A percentile compares a stretch with the other conserved stretches of the same genome.
These are phyloP conservation scores for Pestalotiopsis fici DNA, from an alignment of 2,329 filamentous ascomycete species.

Conservation along the genomic window DNA sequence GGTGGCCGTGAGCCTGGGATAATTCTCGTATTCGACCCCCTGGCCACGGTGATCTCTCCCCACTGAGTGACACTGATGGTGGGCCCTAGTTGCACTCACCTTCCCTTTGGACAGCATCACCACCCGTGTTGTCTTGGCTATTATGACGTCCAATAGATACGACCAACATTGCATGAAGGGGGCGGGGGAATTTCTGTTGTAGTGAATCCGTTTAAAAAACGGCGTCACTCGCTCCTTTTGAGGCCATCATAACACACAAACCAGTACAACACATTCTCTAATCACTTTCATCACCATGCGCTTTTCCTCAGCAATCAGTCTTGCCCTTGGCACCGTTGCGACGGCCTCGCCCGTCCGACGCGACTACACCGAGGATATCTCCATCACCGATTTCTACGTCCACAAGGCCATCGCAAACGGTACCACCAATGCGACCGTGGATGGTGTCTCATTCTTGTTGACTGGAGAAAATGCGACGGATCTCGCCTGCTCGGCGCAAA, in stretches of 20 bases:
- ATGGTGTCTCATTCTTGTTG: not conserved
- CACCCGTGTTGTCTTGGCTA: not conserved
- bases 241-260: not conserved
- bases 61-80: not conserved
- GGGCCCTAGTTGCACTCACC: not conserved
- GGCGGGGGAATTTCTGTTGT: too few species aligned
- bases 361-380: not conserved
- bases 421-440: not conserved
- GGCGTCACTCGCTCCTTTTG: not conserved
- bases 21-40: not conserved
- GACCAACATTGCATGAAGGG: too few species aligned
- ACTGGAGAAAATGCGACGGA: not conserved
- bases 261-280: not conserved
- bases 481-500: not conserved
- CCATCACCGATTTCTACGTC: not conserved
- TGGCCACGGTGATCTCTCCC: not conserved
- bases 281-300: not conserved
- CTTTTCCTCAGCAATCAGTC: not conserved
- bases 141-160: not conserved
- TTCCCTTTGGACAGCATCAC: not conserved
- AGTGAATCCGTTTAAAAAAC: not conserved
- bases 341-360: not conserved
- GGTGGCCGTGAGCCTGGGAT: not conserved
- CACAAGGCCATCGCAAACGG: not conserved
- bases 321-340: not conserved